A percentile compares a stretch with the other conserved stretches of the same genome.
phyloP scores from a whole-genome alignment of 345 rosid species.

The Eutrema heterophyllum region DNA sequence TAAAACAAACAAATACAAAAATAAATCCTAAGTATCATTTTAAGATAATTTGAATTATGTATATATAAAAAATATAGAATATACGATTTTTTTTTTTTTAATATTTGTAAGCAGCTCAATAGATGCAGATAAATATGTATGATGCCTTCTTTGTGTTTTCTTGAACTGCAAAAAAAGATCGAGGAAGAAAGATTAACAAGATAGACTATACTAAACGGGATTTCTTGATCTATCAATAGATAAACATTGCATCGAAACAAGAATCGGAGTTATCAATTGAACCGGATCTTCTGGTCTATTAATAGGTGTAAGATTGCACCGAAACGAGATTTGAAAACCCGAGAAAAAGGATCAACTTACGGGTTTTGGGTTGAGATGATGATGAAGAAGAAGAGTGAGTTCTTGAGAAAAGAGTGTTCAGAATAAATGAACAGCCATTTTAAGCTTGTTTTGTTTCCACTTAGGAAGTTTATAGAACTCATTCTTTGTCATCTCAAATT shows the following conservation, averaged over 20 bases:
- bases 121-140: not conserved
- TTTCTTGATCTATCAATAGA: not conserved
- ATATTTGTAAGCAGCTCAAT: conserved; percentile 23
- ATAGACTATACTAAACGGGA: not conserved
- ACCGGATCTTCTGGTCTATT: not conserved
- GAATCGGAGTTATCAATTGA: not conserved
- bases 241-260: not conserved
- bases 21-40: not conserved
- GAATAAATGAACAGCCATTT: conserved; percentile 79
- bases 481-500: conserved; percentile 76
- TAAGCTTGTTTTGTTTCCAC: conserved; percentile 99
- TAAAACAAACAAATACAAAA: conserved; percentile 7
- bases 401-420: conserved; percentile 33
- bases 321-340: not conserved
- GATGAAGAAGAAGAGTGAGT: conserved; percentile 19
- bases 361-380: conserved; percentile 24
- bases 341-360: conserved; percentile 10
- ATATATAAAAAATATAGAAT: not conserved
- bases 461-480: conserved; percentile 86
- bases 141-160: conserved; percentile 18
- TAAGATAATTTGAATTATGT: not conserved
- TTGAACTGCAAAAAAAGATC: conserved; percentile 15
- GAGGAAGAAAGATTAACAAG: not conserved
- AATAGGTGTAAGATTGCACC: not conserved
- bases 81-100: not conserved